These are phyloP conservation scores for Thelonectria blattea DNA, from an alignment of 2,329 filamentous ascomycete species.

Conservation along the genomic window DNA sequence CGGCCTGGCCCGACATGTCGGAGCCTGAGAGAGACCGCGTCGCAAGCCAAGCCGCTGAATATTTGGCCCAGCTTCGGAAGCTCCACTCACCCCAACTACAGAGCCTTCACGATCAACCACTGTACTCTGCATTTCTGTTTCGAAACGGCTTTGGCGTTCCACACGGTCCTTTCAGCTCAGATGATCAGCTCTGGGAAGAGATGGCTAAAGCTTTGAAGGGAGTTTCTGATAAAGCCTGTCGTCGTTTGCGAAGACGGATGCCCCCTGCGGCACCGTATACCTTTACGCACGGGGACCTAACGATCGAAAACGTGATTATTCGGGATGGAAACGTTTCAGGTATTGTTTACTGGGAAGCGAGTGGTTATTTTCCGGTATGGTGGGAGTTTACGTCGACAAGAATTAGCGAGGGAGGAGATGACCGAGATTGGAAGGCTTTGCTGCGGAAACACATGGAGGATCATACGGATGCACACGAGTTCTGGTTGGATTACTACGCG, in stretches of 20 bases:
- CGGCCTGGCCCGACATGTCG: constrained; percentile 20
- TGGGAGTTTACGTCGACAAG: constrained; percentile 42
- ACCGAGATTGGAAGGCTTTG: constrained; percentile 29
- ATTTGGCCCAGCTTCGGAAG: constrained; percentile 18
- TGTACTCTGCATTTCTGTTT: background rate
- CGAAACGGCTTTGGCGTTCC: background rate
- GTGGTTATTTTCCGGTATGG: constrained; percentile 48
- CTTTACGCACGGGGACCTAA: constrained; percentile 47
- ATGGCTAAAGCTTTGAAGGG: background rate
- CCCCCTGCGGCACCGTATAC: constrained; percentile 31
- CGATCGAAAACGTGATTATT: constrained; percentile 47
- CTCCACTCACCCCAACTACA: constrained; percentile 16
- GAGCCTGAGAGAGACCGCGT: constrained; percentile 35
- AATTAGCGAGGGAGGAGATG: constrained; percentile 39
- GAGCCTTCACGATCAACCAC: background rate
- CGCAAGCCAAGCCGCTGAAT: constrained; percentile 34
- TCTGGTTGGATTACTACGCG: background rate
- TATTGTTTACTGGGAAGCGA: constrained; percentile 48
- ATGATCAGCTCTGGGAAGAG: background rate
- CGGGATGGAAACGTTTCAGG: constrained; percentile 43
- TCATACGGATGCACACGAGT: background rate
- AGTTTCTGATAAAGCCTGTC: constrained; percentile 4
- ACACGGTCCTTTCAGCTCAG: background rate
- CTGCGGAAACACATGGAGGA: background rate
- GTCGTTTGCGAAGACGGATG: constrained; percentile 15